These are phyloP conservation scores for Fragaria nilgerrensis DNA, from an alignment of 306 rosid genomes.

Conservation along the genomic window DNA sequence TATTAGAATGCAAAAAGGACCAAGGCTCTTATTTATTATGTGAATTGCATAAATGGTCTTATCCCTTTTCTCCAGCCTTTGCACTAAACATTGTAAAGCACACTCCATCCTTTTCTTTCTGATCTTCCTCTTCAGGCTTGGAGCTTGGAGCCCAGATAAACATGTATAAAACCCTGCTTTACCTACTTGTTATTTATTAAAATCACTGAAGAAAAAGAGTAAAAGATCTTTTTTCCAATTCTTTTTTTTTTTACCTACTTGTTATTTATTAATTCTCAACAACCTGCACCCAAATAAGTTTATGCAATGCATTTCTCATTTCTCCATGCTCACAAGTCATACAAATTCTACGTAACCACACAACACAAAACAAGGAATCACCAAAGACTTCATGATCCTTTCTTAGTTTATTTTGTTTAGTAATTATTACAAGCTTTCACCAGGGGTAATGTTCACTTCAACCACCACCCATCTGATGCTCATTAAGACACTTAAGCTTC, in stretches of 20 bases:
- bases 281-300: background rate
- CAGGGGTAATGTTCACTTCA: conserved; percentile 5
- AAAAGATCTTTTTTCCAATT: background rate
- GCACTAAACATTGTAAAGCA: conserved; percentile 1
- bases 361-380: background rate
- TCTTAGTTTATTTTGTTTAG: background rate
- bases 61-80: conserved; percentile 15
- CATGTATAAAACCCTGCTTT: conserved; percentile 5
- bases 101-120: conserved; percentile 4
- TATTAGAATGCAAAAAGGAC: background rate
- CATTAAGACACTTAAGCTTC: background rate
- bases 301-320: background rate
- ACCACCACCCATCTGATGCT: background rate
- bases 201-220: background rate
- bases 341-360: background rate
- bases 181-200: conserved; percentile 2
- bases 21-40: background rate
- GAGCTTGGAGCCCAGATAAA: background rate
- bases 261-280: background rate
- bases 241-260: background rate
- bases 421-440: conserved; percentile 12
- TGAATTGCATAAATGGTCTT: background rate
- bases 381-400: background rate
- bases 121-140: background rate
- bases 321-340: conserved; percentile 1